Evolutionary conservation across 257 asterid genomes (phyloP), one percentile per base, ranked within the genome.

Genomic region (Solanum medicagineum): DNA sequence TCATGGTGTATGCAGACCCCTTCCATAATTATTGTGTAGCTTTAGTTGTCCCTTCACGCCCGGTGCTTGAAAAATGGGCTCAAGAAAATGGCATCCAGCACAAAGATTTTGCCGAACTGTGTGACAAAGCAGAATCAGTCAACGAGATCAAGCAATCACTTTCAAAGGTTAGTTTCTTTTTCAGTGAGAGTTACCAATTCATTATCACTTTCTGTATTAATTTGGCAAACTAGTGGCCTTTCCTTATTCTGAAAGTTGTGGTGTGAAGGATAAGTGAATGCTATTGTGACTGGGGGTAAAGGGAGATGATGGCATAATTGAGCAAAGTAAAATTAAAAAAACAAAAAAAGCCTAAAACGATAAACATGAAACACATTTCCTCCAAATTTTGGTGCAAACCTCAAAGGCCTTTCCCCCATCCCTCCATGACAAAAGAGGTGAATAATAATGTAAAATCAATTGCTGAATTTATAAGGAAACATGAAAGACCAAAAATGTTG

Each of bases 1-100:
- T 95, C 85, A 94, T 95, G 98, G 91, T 92, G 29, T 84, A 89
- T 83, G 98, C 95, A 40, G 98, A 95, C 69, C 98, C 98, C 79
- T 91, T 91, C 92, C 91, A 94, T 92, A 95, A 80, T 87, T 95
- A 90, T 32, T 95, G 98, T 49, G 94, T 95, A 40, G 97, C 98
- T 79, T 92, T 95, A 16, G 88, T 94, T n/a, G 98, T 95, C 75
- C 94, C 98, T 44, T 83, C 94, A 20, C 94, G 81, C 75, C 93
- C 88, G 63, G 92, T 86, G 79, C 96, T 95, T 44, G 94, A 94
- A 88, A 91, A 92, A 83, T 95, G 99, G 99, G 98, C 95, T 56
- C 90, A 90, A 9, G 95, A 90, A 87, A 85, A 95, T 88, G 98
- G 95, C 80, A 86, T 92, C 19, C 88, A 86, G 87, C 92, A 87